Conservation (phyloP, 345 rosid genomes). For the Barbarea vulgaris region DNA sequence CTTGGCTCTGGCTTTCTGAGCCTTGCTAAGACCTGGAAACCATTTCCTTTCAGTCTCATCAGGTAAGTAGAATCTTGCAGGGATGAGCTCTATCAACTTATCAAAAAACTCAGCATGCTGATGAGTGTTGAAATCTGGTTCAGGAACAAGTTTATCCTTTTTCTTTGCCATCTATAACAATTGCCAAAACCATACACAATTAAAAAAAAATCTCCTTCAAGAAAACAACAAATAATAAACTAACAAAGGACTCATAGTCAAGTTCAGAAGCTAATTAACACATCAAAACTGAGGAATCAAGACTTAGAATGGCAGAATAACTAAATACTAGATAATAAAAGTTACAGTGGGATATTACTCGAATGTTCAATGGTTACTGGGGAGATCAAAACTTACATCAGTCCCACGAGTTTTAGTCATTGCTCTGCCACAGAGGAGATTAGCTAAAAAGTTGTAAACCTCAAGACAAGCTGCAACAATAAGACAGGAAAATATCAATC, state of each 20-base stretch:
- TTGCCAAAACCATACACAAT: slow-evolving; percentile 27
- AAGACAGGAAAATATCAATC: not conserved
- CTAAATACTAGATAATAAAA: not conserved
- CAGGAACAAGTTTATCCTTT: slow-evolving; percentile 31
- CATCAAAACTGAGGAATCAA: slow-evolving; percentile 10
- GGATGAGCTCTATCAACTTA: slow-evolving; percentile 73
- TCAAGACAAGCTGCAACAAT: slow-evolving; percentile 20
- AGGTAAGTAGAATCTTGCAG: slow-evolving; percentile 86
- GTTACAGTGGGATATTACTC: not conserved
- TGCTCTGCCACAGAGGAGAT: slow-evolving; percentile 8
- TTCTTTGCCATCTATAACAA: slow-evolving; percentile 55
- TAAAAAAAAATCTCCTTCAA: not conserved
- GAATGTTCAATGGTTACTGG: not conserved
- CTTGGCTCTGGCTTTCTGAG: slow-evolving; percentile 66
- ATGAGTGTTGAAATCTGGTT: slow-evolving; percentile 52
- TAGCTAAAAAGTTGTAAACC: not conserved
- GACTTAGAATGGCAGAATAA: not conserved
- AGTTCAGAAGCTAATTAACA: slow-evolving; percentile 11
- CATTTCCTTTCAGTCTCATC: slow-evolving; percentile 76
- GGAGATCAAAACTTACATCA: slow-evolving; percentile 28
- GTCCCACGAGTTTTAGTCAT: slow-evolving; percentile 25
- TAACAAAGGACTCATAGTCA: not conserved
- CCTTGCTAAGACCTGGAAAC: slow-evolving; percentile 84
- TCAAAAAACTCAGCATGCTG: slow-evolving; percentile 65
- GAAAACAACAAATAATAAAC: not conserved